Percentiles rank a stretch among this genome's conserved stretches.
These are phyloP conservation scores for Chaetoceros muelleri DNA, from an alignment of 108 stramenopile species.

Conservation along the genomic window DNA sequence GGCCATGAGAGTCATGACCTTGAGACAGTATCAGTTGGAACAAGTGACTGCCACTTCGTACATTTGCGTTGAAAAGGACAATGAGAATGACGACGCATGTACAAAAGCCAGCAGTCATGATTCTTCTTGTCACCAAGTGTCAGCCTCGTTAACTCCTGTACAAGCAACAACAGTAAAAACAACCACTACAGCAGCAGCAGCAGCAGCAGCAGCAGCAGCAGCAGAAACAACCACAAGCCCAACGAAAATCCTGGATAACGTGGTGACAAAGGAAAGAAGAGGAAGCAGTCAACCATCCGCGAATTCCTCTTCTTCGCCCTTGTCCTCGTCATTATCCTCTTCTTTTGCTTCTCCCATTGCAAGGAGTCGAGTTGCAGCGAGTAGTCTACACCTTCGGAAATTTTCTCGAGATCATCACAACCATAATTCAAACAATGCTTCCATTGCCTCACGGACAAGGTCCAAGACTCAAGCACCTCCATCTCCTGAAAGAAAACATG, in stretches of 20 bases:
- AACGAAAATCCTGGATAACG: not conserved
- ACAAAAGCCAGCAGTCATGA: no score
- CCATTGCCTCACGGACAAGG: no score
- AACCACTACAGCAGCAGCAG: no score
- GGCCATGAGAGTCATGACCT: conserved; percentile 1
- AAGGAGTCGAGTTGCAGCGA: conserved; percentile 23
- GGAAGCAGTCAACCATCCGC: no score
- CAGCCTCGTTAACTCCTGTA: no score
- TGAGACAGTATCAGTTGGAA: not conserved
- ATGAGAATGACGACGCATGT: not conserved
- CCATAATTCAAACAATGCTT: not conserved
- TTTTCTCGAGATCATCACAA: conserved; percentile 20
- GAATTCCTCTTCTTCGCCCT: conserved; percentile 9
- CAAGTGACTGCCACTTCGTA: not conserved
- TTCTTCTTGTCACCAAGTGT: no score
- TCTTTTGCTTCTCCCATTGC: conserved; percentile 14
- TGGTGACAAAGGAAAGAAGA: no score
- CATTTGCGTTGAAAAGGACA: not conserved
- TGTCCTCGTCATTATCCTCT: not conserved
- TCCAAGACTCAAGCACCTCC: not conserved
- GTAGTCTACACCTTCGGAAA: conserved; percentile 17
- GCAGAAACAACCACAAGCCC: no score
- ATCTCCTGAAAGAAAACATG: conserved; percentile 1
- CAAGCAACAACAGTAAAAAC: no score
- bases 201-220: no score